Evolutionary conservation across 176 grass and related monocot genomes (phyloP), one percentile per base, ranked within the genome.

Genomic region (Poa pratensis): DNA sequence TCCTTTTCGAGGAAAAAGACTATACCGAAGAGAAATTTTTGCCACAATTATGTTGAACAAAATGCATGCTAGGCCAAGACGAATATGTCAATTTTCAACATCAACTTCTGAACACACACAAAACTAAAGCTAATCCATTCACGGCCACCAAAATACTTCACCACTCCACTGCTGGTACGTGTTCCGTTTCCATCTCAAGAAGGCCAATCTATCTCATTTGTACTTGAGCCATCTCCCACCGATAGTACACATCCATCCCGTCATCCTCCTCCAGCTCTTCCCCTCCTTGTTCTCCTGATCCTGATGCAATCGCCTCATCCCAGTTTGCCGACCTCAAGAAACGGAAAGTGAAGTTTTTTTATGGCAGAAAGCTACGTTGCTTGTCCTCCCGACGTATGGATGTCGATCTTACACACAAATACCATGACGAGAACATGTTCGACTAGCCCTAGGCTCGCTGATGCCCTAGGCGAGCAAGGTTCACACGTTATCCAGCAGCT

Each of bases 261-360:
- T 52, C 61, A 13, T 65, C 35, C 22, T 77, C 73, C 27, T 78
- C 63, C 73, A 77, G 52, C 48, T 83, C 63, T 71, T 76, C 57
- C 34, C 67, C 16, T n/a, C 35, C 30, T 14, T 45, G 51, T 43
- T 58, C 54, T 43, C 42, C 30, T 27, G 27, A 53, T 26, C 77
- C 39, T 23, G 18, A 42, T 26, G 20, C 49, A 57, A 26, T 18
- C 23, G 34, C 65, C 80, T 42, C 17, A 19, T 5, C 49, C 48
- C 49, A 40, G 43, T 24, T 24, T 48, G 28, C 34, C 20, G 73
- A 63, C 57, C 10, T 60, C 73, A 6, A 55, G 55, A 20, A 61
- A 63, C 20, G 48, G 14, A 49, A 4, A 3, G 71, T 2, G 6
- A 24, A 39, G 19, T 1, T 46, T 32, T 52, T 58, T 13, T 34